Evolutionary conservation across 148 eudicot species (phyloP).

Genomic region (Vaccinium corymbosum): DNA sequence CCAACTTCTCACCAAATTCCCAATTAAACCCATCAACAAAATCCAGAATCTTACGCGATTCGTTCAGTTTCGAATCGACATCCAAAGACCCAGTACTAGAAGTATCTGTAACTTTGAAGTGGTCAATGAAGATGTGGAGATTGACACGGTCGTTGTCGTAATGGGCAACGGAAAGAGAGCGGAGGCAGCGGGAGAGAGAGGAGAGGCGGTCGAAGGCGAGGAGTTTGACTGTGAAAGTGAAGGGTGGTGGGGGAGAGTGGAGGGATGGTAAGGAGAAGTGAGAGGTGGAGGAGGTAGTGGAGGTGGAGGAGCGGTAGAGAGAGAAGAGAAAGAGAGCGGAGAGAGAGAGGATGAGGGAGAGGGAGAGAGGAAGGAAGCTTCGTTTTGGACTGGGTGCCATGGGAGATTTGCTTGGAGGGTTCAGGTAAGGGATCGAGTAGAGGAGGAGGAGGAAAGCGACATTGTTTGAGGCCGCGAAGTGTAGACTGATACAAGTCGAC

Average conservation of each 20-base stretch:
- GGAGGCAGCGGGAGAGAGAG: constrained; percentile 84
- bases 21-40: constrained; percentile 75
- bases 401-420: not conserved
- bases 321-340: constrained; percentile 35
- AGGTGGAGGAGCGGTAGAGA: constrained; percentile 26
- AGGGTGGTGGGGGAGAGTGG: constrained; percentile 23
- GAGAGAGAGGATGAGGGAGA: constrained; percentile 28
- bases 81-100: constrained; percentile 18
- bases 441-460: not conserved
- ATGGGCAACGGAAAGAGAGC: constrained; percentile 56
- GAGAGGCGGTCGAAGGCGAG: constrained; percentile 70
- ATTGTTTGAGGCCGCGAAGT: too few relatives aligned
- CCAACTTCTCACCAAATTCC: constrained; percentile 59
- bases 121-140: constrained; percentile 78
- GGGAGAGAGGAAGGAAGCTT: constrained; percentile 26
- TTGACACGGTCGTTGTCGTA: constrained; percentile 52
- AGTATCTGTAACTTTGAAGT: constrained; percentile 27
- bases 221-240: constrained; percentile 77
- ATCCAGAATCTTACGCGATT: constrained; percentile 41
- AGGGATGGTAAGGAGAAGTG: constrained; percentile 17
- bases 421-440: not conserved
- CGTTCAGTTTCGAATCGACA: constrained; percentile 42
- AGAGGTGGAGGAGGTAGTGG: constrained; percentile 18
- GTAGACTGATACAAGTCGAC: too few relatives aligned
- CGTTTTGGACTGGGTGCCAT: constrained; percentile 21